Evolutionary conservation across 805 yeast species (phyloP), one percentile per base, ranked within the genome.

Genomic region (Pichia deserticola): DNA sequence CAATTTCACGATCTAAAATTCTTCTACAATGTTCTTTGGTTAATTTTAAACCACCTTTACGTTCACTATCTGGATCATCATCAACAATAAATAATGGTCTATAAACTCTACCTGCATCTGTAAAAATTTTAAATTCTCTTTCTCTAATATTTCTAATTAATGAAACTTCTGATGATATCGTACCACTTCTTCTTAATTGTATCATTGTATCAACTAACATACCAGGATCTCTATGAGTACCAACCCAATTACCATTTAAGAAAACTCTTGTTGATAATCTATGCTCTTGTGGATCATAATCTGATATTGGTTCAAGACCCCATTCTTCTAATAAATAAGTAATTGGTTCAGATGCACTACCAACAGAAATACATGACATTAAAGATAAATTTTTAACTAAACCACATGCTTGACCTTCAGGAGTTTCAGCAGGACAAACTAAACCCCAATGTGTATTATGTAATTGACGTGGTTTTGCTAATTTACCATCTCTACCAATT

Each of bases 371-470:
- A 75, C 97, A 89, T 1, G 98, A 82, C 98, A 93, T 90, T 58
- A 93, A 74, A 1, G 98, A 90, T 66, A 93, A 75, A 70, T 93
- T 93, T 75, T 93, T 93, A 49, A 93, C 99, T 69, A 93, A 77
- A 64, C 99, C 99, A 86, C 99, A 93, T 36, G 99, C 99, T 74
- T 93, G 99, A 64, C 99, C 99, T 75, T 93, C 99, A 4, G 99
- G 99, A 15, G 99, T 93, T 71, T 93, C 99, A 28, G 99, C 99
- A 47, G 99, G 99, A 73, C 99, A 93, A 42, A 93, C 98, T 61
- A 93, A 78, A 63, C 99, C 99, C 99, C 99, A 93, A 72, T 93
- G 99, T 33, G 99, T 93, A 69, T 93, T 93, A 74, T 93, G 99
- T 64, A 93, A 78, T 74, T 93, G 99, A 75, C 99, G 90, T 43